A percentile compares a stretch with the other conserved stretches of the same genome.
Conservation (phyloP, 306 rosid genomes). For the Heteromeles arbutifolia region DNA sequence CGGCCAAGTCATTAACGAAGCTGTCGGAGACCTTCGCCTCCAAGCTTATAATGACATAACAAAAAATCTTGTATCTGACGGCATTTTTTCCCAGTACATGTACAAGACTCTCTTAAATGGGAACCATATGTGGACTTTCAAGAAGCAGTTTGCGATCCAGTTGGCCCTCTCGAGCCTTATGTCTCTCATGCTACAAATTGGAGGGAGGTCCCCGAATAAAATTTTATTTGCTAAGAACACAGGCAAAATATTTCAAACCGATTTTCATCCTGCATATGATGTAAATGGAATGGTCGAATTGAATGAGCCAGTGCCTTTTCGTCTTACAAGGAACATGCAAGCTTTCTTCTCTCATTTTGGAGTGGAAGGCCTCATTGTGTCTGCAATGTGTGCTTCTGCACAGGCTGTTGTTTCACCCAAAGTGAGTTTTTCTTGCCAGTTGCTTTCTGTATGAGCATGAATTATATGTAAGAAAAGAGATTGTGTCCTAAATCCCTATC, state of each 20-base stretch:
- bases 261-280: slow-evolving; percentile 97
- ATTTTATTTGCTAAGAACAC: slow-evolving; percentile 95
- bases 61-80: slow-evolving; percentile 65
- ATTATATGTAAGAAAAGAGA: neutral
- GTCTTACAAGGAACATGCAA: slow-evolving; percentile 97
- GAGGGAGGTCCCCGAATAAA: slow-evolving; percentile 98
- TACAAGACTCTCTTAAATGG: slow-evolving; percentile 88
- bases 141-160: slow-evolving; percentile 97
- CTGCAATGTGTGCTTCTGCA: slow-evolving; percentile 98
- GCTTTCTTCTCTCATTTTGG: slow-evolving; percentile 90
- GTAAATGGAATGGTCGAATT: slow-evolving; percentile 86
- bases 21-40: slow-evolving; percentile 87
- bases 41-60: slow-evolving; percentile 82
- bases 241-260: slow-evolving; percentile 94
- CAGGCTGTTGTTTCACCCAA: slow-evolving; percentile 95
- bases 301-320: slow-evolving; percentile 94
- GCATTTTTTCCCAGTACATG: slow-evolving; percentile 94
- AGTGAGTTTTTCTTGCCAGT: slow-evolving; percentile 34
- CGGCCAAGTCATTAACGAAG: slow-evolving; percentile 83
- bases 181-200: slow-evolving; percentile 94
- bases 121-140: slow-evolving; percentile 96
- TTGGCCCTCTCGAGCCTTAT: slow-evolving; percentile 92
- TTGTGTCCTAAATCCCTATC: neutral
- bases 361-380: slow-evolving; percentile 94
- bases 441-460: neutral